phyloP scores from a whole-genome alignment of 805 yeast genomes.

The Barnettozyma sp. region DNA sequence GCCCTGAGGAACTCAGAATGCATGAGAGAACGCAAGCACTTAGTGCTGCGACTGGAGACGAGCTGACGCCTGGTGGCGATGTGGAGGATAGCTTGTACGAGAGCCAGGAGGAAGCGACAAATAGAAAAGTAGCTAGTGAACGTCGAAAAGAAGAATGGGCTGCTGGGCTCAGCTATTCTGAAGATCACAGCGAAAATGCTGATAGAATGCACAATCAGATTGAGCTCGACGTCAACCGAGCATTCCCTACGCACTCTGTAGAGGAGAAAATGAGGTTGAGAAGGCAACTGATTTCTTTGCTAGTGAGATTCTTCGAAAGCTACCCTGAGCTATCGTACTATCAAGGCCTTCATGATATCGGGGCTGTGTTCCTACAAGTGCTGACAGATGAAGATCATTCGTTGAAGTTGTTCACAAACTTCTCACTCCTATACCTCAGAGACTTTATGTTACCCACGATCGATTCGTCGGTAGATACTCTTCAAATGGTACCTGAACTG shows the following conservation, averaged over 20 bases:
- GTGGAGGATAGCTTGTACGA: too few relatives aligned
- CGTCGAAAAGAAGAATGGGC: too few relatives aligned
- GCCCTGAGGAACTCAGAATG: too few relatives aligned
- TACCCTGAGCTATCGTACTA: conserved; percentile 67
- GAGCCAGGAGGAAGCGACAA: too few relatives aligned
- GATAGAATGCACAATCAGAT: conserved; percentile 87
- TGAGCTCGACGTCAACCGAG: conserved; percentile 65
- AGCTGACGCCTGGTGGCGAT: too few relatives aligned
- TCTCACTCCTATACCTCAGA: conserved; percentile 59
- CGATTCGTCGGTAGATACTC: conserved; percentile 56
- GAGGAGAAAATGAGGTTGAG: conserved; percentile 20
- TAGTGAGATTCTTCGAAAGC: conserved; percentile 49
- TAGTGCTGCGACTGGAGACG: too few relatives aligned
- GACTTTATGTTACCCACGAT: conserved; percentile 80
- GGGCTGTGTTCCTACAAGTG: conserved; percentile 54
- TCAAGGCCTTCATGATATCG: conserved; percentile 91
- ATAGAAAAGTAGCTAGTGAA: too few relatives aligned
- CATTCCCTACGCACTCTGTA: too few relatives aligned
- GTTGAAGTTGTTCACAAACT: conserved; percentile 34
- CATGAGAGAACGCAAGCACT: too few relatives aligned
- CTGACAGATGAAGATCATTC: conserved; percentile 34
- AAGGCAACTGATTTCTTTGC: conserved; percentile 28
- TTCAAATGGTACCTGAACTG: conserved; percentile 59
- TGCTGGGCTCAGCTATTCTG: neutral
- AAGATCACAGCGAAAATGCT: conserved; percentile 32